Conservation (phyloP, 306 rosid species). For the apple (Malus domestica) region ASM211411v1 NC_041802.1:18949001-18949500, state of each 20-base stretch:
- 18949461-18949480: neutral
- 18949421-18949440: neutral
- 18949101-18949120: neutral
- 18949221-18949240: constrained; percentile 72
- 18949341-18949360: neutral
- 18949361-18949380: neutral
- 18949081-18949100: neutral
- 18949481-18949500: neutral
- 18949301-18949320: neutral
- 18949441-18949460: neutral
- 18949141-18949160: constrained; percentile 84
- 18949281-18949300: constrained; percentile 61
- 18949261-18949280: constrained; percentile 79
- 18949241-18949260: constrained; percentile 96
- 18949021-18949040: neutral
- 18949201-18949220: constrained; percentile 31
- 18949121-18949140: constrained; percentile 18
- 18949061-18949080: neutral
- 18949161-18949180: constrained; percentile 84
- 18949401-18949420: neutral
- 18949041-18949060: neutral
- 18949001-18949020: neutral
- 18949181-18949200: constrained; percentile 94
- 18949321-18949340: neutral
- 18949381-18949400: neutral